Evolutionary conservation across 805 yeast genomes (phyloP), one percentile per base, ranked within the genome.

Genomic region (Limtongia smithiae): DNA sequence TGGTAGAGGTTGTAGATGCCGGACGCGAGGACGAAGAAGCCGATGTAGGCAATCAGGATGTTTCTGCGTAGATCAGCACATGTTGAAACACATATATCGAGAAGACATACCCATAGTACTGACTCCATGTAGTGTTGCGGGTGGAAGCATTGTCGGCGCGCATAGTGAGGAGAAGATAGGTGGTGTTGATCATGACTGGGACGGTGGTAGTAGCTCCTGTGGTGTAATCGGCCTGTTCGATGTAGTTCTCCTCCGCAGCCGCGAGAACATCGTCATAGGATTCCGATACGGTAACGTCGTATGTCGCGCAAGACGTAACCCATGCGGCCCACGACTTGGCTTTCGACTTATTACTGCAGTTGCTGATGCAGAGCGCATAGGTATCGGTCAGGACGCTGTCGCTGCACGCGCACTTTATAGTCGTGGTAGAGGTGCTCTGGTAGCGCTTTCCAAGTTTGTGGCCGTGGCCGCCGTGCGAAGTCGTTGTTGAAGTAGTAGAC

Each of bases 41-140:
- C 51, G 54, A 54, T 49, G 41, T 33, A 30, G 7, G 48, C 44
- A 44, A 49, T 45, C 35, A 49, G 40, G 24, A 52, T 42, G 39
- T 49, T 36, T 18, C 56, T 51, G 15, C 1, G 12, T n/a, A n/a
- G n/a, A n/a, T n/a, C n/a, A n/a, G n/a, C n/a, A 8, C 3, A n/a
- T 4, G 17, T 33, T 11, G 17, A 21, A 17, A 15, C n/a, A 14
- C 1, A 4, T 24, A 18, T 12, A 1, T 5, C 7, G 18, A 24
- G 20, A 5, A 2, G 6, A n/a, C 55, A 17, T 27, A 50, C 51
- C 54, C 54, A 35, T 41, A 52, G 24, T 37, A 35, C 28, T 52
- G 46, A 4, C 39, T 34, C 45, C 44, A 44, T 5, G 30, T 4
- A 33, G 45, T 32, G 34, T 32, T 43, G 28, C 45, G 44, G 25